phyloP scores from a whole-genome alignment of 1,284 basidiomycete genomes.

The Schizophyllum amplum region DNA sequence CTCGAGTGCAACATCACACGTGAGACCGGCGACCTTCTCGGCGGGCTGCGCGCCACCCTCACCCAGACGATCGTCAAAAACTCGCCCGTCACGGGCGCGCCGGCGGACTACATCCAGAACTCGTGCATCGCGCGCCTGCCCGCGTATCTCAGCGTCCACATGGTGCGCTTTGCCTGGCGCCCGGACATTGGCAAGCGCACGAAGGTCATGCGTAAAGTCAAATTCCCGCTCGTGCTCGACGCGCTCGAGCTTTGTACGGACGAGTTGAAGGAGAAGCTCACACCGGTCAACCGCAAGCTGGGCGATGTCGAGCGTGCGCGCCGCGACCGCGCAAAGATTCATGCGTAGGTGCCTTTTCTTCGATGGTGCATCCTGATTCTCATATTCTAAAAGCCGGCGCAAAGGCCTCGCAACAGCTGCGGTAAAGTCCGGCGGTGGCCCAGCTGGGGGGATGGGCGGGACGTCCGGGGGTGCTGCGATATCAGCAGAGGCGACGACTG shows the following conservation, averaged over 20 bases:
- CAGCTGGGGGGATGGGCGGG: slow-evolving; percentile 26
- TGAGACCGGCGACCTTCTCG: slow-evolving; percentile 82
- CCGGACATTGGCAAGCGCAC: slow-evolving; percentile 87
- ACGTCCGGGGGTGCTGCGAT: slow-evolving; percentile 29
- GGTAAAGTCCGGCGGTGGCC: background rate
- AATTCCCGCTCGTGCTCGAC: slow-evolving; percentile 87
- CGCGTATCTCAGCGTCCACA: slow-evolving; percentile 78
- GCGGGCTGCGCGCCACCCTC: slow-evolving; percentile 82
- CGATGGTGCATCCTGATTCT: background rate
- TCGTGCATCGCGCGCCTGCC: slow-evolving; percentile 84
- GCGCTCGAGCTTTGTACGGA: slow-evolving; percentile 78
- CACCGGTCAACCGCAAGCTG: slow-evolving; percentile 64
- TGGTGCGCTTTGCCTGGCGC: slow-evolving; percentile 96
- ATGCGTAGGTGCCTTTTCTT: slow-evolving; percentile 18
- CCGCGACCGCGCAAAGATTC: slow-evolving; percentile 38
- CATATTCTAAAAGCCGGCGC: background rate
- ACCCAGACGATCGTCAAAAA: slow-evolving; percentile 84
- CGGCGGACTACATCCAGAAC: slow-evolving; percentile 79
- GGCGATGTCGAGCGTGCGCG: slow-evolving; percentile 33
- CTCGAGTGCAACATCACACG: slow-evolving; percentile 87
- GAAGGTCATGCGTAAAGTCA: slow-evolving; percentile 95
- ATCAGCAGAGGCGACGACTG: slow-evolving; percentile 16
- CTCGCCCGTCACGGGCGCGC: slow-evolving; percentile 72
- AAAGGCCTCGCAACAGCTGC: background rate
- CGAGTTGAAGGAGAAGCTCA: slow-evolving; percentile 66